Evolutionary conservation across 306 rosid genomes (phyloP), one percentile per base, ranked within the genome.

Genomic region (Cercis canadensis): DNA sequence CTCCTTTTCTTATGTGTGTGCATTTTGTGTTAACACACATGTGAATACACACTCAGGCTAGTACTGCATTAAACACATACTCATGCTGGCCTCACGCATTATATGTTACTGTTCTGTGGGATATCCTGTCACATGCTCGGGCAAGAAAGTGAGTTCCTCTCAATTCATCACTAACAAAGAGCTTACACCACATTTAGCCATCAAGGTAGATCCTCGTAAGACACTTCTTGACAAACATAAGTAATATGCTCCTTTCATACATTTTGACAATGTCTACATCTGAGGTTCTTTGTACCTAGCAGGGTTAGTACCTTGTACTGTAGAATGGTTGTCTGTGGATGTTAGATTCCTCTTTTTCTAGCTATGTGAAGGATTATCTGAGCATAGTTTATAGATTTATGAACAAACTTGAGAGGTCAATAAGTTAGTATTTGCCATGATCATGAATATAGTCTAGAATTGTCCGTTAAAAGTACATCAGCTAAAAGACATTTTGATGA

Each of bases 141-240:
- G 37, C 75, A 46, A 24, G 57, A 70, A 57, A 24, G 29, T 24
- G 2, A 16, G 55, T 36, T 12, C 67, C 52, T 53, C 54, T 5
- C 29, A 4, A 13, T 61, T 56, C 53, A 54, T 61, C 57, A 32
- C 47, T 64, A 53, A 52, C 14, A 16, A 39, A 60, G 19, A 50
- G 18, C 5, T 11, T 34, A 54, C 17, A 6, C 54, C 43, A 11
- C 40, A 41, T 70, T 33, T 36, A 67, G 55, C 75, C 65, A 60
- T 75, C 78, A 59, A 58, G 64, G 44, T 64, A 44, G 57, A 36
- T 24, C 29, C 29, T 65, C 50, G 15, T 11, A 58, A 44, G 44
- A 62, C 31, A 70, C 14, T 49, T 45, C 1, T 57, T 19, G 29
- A 32, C 17, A 45, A 56, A 40, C 34, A 29, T 72, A 72, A 56